A percentile compares a stretch with the other conserved stretches of the same genome.
Conservation (phyloP, 139 green algal genomes). For the Tetraselmis chui region DNA sequence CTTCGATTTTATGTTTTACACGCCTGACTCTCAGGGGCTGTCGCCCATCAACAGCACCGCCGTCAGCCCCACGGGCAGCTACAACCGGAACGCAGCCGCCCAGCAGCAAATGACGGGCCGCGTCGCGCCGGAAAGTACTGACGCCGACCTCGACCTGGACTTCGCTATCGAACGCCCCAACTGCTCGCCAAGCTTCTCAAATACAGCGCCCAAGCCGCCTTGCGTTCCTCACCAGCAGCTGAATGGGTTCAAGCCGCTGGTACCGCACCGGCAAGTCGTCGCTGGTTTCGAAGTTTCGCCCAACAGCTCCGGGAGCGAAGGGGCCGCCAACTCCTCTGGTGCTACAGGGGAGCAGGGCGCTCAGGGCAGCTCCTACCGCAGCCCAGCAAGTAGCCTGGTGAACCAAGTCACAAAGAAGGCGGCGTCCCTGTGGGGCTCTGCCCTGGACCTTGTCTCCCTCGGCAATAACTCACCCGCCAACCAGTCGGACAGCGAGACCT, state of each 20-base stretch:
- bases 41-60: not conserved
- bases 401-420: not conserved
- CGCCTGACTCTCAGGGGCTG: not conserved
- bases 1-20: not conserved
- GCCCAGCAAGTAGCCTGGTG: not conserved
- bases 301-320: not conserved
- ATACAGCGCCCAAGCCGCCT: not conserved
- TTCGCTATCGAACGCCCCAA: not conserved
- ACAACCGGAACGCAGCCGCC: not conserved
- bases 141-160: not conserved
- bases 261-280: not conserved
- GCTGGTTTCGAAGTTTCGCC: not conserved
- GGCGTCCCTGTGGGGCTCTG: not conserved
- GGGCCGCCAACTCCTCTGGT: not conserved
- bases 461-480: not conserved
- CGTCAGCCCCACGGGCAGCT: not conserved
- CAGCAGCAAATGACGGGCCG: not conserved
- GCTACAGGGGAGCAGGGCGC: not conserved
- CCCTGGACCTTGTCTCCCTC: not conserved
- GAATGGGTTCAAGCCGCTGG: not conserved
- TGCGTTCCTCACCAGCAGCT: not conserved
- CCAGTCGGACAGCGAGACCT: not conserved
- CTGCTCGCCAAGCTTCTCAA: not conserved
- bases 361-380: not conserved
- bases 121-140: no score